A percentile compares a stretch with the other conserved stretches of the same genome.
These are phyloP conservation scores for Dactylellina sp. DNA, from an alignment of 2,329 filamentous ascomycete genomes.

Conservation along the genomic window DNA sequence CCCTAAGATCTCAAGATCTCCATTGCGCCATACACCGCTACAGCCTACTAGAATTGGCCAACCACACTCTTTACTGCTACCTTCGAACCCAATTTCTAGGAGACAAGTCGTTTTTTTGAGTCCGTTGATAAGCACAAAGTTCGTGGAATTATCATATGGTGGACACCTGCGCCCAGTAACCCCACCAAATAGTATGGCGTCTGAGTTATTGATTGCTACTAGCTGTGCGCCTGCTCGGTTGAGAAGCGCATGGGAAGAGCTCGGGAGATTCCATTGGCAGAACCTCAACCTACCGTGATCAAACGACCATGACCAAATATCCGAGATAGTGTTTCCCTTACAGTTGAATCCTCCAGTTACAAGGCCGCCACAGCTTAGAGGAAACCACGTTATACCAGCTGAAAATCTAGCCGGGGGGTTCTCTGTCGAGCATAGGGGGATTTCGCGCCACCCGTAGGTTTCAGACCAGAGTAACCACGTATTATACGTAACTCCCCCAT, in stretches of 20 bases:
- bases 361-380: conserved; percentile 1
- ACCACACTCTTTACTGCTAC: not conserved
- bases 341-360: conserved; percentile 31
- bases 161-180: conserved; percentile 54
- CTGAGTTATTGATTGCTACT: conserved; percentile 61
- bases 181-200: conserved; percentile 58
- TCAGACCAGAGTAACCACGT: conserved; percentile 70
- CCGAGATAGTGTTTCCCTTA: conserved; percentile 25
- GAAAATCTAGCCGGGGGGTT: conserved; percentile 70
- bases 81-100: not conserved
- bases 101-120: not conserved
- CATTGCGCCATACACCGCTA: conserved; percentile 32
- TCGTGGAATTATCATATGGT: conserved; percentile 28
- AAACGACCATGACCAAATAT: conserved; percentile 34
- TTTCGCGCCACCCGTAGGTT: conserved; percentile 67
- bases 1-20: conserved; percentile 35
- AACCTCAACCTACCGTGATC: conserved; percentile 8
- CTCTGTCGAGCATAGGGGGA: conserved; percentile 62
- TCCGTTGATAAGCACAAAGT: conserved; percentile 27
- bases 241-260: not conserved
- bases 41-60: conserved; percentile 29
- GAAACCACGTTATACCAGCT: conserved; percentile 65
- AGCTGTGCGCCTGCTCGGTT: conserved; percentile 66
- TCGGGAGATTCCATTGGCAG: conserved; percentile 7
- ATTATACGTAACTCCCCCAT: conserved; percentile 66